Evolutionary conservation across 768 basidiomycete genomes (phyloP).

Genomic region (Hygrophorus pudorinus): DNA sequence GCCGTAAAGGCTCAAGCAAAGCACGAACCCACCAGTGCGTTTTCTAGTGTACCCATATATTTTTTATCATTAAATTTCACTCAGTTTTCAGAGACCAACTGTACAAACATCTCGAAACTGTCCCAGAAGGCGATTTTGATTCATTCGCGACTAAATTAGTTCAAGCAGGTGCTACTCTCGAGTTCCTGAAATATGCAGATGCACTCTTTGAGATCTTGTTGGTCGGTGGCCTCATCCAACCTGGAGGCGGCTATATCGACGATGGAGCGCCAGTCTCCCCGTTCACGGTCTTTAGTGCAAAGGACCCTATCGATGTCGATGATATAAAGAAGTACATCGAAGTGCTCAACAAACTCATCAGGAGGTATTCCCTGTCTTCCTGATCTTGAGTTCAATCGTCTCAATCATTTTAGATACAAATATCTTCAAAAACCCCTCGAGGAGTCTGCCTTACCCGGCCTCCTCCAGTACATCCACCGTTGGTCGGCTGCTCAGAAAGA

Average conservation of each 20-base stretch:
- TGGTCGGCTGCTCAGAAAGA: constrained; percentile 72
- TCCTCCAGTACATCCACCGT: constrained; percentile 84
- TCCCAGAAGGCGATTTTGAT: constrained; percentile 74
- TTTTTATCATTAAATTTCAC: constrained; percentile 4
- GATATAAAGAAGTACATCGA: constrained; percentile 92
- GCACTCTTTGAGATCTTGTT: constrained; percentile 93
- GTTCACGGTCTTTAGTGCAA: constrained; percentile 80
- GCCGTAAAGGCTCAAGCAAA: constrained; percentile 88
- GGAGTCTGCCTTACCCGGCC: constrained; percentile 65
- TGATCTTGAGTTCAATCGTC: constrained; percentile 6
- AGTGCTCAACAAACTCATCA: constrained; percentile 90
- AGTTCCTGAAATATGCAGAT: constrained; percentile 96
- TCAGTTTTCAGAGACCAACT: constrained; percentile 90
- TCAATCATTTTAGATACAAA: constrained; percentile 63
- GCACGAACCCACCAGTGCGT: constrained; percentile 74
- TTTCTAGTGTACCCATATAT: constrained; percentile 3
- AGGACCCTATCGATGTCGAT: constrained; percentile 66
- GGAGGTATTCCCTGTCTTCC: constrained; percentile 44
- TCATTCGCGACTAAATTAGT: constrained; percentile 74
- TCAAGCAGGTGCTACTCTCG: constrained; percentile 86
- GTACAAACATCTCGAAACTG: constrained; percentile 82
- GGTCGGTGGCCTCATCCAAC: constrained; percentile 92
- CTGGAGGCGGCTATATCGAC: constrained; percentile 86
- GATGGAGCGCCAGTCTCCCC: constrained; percentile 79
- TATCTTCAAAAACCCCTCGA: constrained; percentile 98